Evolutionary conservation across 257 asterid species (phyloP).

Genomic region (Striga asiatica): DNA sequence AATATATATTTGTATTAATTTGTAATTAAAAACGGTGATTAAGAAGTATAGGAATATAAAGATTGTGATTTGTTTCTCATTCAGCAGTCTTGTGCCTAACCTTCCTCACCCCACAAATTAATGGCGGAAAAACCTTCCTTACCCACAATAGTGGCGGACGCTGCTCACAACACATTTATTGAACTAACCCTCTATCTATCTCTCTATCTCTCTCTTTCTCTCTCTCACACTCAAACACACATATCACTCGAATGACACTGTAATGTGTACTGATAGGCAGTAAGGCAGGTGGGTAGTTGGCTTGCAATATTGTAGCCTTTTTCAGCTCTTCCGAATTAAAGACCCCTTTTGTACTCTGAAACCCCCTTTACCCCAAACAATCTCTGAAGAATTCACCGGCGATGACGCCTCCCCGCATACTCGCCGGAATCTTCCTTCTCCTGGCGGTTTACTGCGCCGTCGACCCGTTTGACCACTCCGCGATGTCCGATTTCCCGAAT

Average conservation of each 20-base stretch:
- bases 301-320: not conserved
- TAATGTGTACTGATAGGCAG: not conserved
- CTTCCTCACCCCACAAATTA: no score
- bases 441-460: conserved; percentile 76
- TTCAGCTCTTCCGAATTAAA: not conserved
- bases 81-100: no score
- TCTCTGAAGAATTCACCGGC: not conserved
- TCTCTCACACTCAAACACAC: not conserved
- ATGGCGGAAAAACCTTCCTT: not conserved
- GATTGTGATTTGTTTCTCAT: no score
- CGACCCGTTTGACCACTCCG: conserved; percentile 70
- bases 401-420: conserved; percentile 33
- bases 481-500: conserved; percentile 54
- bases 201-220: not conserved
- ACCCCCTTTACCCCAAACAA: not conserved
- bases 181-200: no score
- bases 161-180: not conserved
- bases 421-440: conserved; percentile 38
- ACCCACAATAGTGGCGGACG: not conserved
- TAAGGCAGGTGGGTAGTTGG: conserved; percentile 24
- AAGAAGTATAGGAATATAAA: no score
- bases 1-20: no score
- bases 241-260: not conserved
- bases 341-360: not conserved
- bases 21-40: no score